Base-by-base conservation (phyloP, 108 stramenopile genomes). In the Fragilaria crotonensis region DNA sequence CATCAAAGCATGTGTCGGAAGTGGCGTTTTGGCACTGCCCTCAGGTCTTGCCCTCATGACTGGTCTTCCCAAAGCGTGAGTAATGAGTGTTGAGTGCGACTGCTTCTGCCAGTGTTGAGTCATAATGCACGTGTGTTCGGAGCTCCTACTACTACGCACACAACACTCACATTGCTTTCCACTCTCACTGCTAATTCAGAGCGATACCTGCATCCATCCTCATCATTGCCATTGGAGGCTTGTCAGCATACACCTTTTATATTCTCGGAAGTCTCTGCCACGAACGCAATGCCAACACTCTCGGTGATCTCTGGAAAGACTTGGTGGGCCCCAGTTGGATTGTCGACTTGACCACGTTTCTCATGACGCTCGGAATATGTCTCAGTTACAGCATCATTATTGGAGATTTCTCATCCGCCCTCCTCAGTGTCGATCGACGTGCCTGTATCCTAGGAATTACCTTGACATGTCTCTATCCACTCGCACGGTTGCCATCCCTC, bases 291-390 rank as follows among this genome's bases (percentile, higher is more conserved):
- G 61, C 67, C 1, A 62, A 63, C n/a, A 73, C 30, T 20, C 66
- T 95, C 33, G 84, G 85, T 19, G 85, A 97, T 56, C 71, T 93
- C 22, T 97, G 96, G 96, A 77, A 85, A 47, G 61, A 83, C 31
- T 66, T 77, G 41, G 70, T 90, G 25, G 79, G 84, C 5, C 28
- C 54, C 22, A 75, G 90, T 0, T 90, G 85, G 80, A 36, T 95
- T 11, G 66, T 95, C 1, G 75, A 84, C n/a, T 51, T 78, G 9
- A 71, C 79, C 14, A 80, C 73, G 54, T 69, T 93, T 41, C 57
- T 83, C 22, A 89, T 79, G 22, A 83, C 87, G 51, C 81, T 87
- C 54, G 80, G 87, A 7, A 81, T 86, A 22, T 81, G 81, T 47
- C 59, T 95, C 48, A 72, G 89, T 3, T 97, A 85, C 60, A 75